Percentiles rank a stretch among this genome's conserved stretches.
Evolutionary conservation across 2,329 filamentous ascomycete genomes (phyloP).

Genomic region (Calonectria leucothoes): DNA sequence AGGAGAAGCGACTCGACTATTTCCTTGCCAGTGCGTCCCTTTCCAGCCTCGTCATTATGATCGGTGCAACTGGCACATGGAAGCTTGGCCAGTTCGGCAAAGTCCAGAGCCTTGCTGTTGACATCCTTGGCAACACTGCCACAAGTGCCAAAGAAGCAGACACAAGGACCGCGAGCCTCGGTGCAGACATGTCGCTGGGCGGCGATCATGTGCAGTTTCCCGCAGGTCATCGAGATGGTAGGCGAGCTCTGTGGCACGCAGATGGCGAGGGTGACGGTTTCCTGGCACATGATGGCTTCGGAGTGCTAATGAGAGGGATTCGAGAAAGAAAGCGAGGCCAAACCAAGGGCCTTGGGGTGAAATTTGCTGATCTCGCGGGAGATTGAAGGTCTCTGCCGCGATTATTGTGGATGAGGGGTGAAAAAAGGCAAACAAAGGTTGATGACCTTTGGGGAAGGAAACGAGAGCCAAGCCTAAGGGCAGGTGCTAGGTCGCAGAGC

Average conservation of each 20-base stretch:
- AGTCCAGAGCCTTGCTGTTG: not conserved
- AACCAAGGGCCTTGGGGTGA: not conserved
- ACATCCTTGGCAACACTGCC: constrained; percentile 18
- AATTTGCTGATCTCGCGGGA: not conserved
- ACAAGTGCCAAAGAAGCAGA: constrained; percentile 42
- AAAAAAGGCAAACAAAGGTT: not conserved
- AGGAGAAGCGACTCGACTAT: not conserved
- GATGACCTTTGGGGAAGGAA: not conserved
- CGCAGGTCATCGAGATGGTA: constrained; percentile 29
- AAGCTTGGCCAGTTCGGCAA: constrained; percentile 11
- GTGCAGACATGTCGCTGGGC: constrained; percentile 24
- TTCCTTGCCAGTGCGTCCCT: not conserved
- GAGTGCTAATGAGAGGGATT: not conserved
- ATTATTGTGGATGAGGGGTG: not conserved
- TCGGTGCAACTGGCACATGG: not conserved
- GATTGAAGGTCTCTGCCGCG: too few relatives aligned
- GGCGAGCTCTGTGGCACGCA: constrained; percentile 30
- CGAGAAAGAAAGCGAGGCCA: not conserved
- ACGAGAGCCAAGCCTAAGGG: not conserved
- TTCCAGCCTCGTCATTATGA: not conserved
- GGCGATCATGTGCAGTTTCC: constrained; percentile 39
- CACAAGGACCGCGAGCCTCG: constrained; percentile 23
- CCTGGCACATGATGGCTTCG: constrained; percentile 35
- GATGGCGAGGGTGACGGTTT: constrained; percentile 34
- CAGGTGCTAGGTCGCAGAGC: not conserved